These are phyloP conservation scores for Lachancea thermotolerans DNA, from an alignment of 805 yeast genomes.

Conservation along the genomic window DNA sequence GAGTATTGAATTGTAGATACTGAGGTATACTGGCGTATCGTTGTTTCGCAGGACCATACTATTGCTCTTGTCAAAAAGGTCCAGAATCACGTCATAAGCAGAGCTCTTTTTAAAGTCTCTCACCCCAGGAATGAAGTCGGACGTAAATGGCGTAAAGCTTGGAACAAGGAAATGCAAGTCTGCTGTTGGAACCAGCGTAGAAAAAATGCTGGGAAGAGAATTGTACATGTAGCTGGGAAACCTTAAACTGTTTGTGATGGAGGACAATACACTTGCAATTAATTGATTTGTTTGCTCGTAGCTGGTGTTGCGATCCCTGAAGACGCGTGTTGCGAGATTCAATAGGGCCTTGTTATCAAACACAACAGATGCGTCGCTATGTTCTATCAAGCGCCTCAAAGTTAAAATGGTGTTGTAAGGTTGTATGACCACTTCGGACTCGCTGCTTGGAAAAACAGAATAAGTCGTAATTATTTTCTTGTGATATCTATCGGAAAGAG, in stretches of 20 bases:
- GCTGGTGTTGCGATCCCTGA: constrained; percentile 53
- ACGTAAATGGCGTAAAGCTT: constrained; percentile 69
- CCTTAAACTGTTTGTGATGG: constrained; percentile 78
- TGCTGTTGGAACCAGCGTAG: constrained; percentile 82
- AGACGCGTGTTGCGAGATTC: constrained; percentile 58
- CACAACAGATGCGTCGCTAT: constrained; percentile 81
- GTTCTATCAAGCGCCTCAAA: constrained; percentile 70
- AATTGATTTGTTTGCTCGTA: constrained; percentile 77
- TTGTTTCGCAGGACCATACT: constrained; percentile 53
- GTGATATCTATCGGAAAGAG: constrained; percentile 70
- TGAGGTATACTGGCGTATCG: constrained; percentile 48
- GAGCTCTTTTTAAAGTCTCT: constrained; percentile 61
- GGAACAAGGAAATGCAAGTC: constrained; percentile 70
- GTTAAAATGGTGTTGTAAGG: constrained; percentile 90
- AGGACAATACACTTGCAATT: constrained; percentile 77
- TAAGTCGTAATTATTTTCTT: constrained; percentile 81
- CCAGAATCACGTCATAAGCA: constrained; percentile 79
- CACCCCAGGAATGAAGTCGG: constrained; percentile 56
- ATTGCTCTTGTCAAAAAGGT: constrained; percentile 69
- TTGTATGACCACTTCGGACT: constrained; percentile 95
- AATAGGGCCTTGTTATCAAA: constrained; percentile 84
- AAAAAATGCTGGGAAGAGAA: constrained; percentile 71
- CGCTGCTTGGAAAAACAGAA: constrained; percentile 75
- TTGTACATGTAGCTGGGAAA: constrained; percentile 90
- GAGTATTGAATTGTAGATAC: constrained; percentile 63